Evolutionary conservation across 2,329 filamentous ascomycete species (phyloP).

Genomic region (Pezicula radicicola): DNA sequence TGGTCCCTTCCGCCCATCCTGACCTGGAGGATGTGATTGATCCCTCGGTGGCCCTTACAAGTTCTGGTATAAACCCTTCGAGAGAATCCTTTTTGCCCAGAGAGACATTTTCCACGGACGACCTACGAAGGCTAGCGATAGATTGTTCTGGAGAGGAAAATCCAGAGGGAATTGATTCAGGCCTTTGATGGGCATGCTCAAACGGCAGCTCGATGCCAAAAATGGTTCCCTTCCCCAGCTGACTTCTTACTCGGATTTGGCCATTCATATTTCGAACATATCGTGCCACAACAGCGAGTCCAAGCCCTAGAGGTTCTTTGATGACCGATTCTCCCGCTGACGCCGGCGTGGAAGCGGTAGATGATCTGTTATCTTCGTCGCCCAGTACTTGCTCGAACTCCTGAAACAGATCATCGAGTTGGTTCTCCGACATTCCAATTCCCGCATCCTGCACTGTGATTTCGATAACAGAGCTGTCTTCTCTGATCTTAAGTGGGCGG

Average conservation of each 20-base stretch:
- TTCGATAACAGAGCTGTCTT: constrained; percentile 11
- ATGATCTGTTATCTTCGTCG: constrained; percentile 13
- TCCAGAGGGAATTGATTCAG: constrained; percentile 1
- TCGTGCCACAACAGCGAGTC: constrained; percentile 18
- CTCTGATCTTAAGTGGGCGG: constrained; percentile 6
- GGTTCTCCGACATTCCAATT: constrained; percentile 18
- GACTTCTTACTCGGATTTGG: constrained; percentile 18
- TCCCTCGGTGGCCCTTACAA: too few relatives aligned
- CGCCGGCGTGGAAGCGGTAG: constrained; percentile 1
- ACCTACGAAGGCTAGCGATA: not conserved
- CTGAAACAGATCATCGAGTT: constrained; percentile 22
- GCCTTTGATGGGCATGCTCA: constrained; percentile 6
- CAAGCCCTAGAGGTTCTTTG: constrained; percentile 9
- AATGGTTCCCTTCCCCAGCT: constrained; percentile 21
- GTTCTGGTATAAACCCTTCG: too few relatives aligned
- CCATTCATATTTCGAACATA: constrained; percentile 21
- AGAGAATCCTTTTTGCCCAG: too few relatives aligned
- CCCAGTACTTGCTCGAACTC: constrained; percentile 20
- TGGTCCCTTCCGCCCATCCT: too few relatives aligned
- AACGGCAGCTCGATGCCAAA: constrained; percentile 21
- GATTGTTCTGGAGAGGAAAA: not conserved
- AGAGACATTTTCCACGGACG: too few relatives aligned
- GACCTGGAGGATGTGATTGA: too few relatives aligned
- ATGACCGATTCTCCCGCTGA: not conserved
- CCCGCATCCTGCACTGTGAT: constrained; percentile 21